Evolutionary conservation across 164 flowering plant genomes (phyloP).

Genomic region (Sedum album): DNA sequence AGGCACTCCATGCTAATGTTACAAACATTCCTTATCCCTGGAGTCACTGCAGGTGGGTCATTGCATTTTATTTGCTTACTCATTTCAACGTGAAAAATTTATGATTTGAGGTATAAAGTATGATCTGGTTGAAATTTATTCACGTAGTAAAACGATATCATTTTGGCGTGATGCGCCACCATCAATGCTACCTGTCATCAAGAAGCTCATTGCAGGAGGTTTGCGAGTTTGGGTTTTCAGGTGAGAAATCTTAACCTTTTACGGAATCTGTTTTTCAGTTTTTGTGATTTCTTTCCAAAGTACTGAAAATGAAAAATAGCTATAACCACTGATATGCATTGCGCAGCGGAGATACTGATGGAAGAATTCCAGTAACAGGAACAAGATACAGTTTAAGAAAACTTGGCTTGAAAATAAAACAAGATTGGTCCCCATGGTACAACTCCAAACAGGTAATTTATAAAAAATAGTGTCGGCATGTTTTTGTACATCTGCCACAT

Average conservation of each 20-base stretch:
- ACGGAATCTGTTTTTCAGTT: neutral
- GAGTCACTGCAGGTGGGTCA: constrained; percentile 62
- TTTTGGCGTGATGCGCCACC: constrained; percentile 37
- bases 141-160: constrained; percentile 26
- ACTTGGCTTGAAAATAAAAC: constrained; percentile 32
- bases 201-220: constrained; percentile 41
- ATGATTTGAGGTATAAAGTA: no score
- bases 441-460: constrained; percentile 32
- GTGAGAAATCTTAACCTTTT: constrained; percentile 11
- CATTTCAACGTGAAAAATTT: no score
- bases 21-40: constrained; percentile 62
- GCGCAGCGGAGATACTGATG: constrained; percentile 66
- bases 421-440: constrained; percentile 73
- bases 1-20: constrained; percentile 74
- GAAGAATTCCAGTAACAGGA: constrained; percentile 66
- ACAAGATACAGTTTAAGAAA: constrained; percentile 44
- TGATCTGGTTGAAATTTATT: no score
- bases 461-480: neutral
- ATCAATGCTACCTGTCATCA: constrained; percentile 42
- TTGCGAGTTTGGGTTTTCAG: constrained; percentile 57
- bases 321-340: neutral
- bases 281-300: neutral
- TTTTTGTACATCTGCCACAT: neutral
- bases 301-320: no score
- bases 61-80: neutral